Base-by-base conservation (phyloP, 768 basidiomycete species). In the Tricholoma saponaceum region DNA sequence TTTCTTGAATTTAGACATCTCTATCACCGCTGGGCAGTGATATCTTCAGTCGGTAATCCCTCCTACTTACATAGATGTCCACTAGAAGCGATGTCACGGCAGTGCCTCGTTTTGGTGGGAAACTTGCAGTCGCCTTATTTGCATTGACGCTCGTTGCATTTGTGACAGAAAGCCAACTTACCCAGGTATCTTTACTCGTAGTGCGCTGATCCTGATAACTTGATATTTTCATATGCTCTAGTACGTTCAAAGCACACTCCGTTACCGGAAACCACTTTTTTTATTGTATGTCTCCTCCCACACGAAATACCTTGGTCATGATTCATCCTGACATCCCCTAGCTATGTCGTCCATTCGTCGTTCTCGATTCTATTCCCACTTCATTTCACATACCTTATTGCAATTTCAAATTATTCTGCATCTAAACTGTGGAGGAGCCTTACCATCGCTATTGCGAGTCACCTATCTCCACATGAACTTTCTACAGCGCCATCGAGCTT, bases 251-350 rank as follows among this genome's bases (percentile, higher is more conserved):
- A 84, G 84, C 1, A 80, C 79, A 1, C 74, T 92, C 28, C 83
- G 77, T 32, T 99, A 90, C 73, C 79, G 85, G 53, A 91, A 97
- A 58, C 92, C 96, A 0, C 96, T 86, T 78, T 89, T 98, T 65
- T 76, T 92, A 60, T 92, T 95, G 92, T 92, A 64, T 60, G 89
- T 68, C 44, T 8, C 13, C n/a, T 44, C 4, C 22, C 51, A 13
- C 12, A n/a, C 16, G n/a, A 4, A 2, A 5, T 37, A 58, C 59
- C 44, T 65, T 43, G 14, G n/a, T 32, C 35, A 6, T 33, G 6
- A 20, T 37, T 30, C 41, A 26, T 37, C 51, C 37, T 22, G 22
- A 30, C 13, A 49, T 39, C 35, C 22, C 32, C 14, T 66, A 95
- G 93, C 71, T 97, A 90, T 71, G 69, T 94, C 55, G 93, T 95